phyloP scores from a whole-genome alignment of 176 grass and related monocot species.

The Alopecurus myosuroides region DNA sequence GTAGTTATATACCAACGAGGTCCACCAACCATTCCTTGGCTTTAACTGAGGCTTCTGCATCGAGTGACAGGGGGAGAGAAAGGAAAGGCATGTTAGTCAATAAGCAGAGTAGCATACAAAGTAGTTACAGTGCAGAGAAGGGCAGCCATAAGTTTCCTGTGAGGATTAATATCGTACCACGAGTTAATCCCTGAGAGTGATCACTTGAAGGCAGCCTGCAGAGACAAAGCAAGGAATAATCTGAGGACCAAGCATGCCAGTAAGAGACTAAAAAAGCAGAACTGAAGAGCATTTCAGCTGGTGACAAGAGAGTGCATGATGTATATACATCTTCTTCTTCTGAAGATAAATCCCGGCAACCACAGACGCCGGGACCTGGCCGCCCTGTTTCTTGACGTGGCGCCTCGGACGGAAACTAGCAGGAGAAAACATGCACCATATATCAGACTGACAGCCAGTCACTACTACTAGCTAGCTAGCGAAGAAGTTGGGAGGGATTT shows the following conservation, averaged over 20 bases:
- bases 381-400: neutral
- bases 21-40: slow-evolving; percentile 12
- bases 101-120: neutral
- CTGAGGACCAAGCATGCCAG: neutral
- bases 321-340: neutral
- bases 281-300: neutral
- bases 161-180: neutral
- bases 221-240: neutral
- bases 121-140: neutral
- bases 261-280: neutral
- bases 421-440: too few species aligned
- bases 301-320: neutral
- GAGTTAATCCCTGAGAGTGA: neutral
- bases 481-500: neutral
- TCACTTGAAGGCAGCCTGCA: neutral
- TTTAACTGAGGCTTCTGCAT: neutral
- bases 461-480: neutral
- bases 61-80: neutral
- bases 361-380: neutral
- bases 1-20: neutral
- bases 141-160: neutral
- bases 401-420: neutral
- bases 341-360: neutral
- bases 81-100: neutral
- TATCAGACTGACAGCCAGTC: neutral